Base-by-base conservation (phyloP, 352 stramenopile species). In the Pythium vanterpoolii region DNA sequence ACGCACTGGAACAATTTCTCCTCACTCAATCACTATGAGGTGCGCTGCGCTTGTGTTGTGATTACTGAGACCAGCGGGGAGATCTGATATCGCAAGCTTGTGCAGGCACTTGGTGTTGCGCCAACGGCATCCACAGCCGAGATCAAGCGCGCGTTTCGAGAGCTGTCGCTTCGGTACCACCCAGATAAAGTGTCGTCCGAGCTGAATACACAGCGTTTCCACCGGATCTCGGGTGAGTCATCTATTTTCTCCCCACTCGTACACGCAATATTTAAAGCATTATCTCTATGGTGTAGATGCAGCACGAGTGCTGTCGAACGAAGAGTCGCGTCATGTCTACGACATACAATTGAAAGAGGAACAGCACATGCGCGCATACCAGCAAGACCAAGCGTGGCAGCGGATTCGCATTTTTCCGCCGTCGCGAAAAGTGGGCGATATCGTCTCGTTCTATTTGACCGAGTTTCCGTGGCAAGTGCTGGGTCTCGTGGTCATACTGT, bases 131-230 rank as follows among this genome's bases (percentile, higher is more conserved):
- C 64, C 4, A 54, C 61, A 27, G 51, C 36, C 5, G 72, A 83
- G 44, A 75, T 86, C 63, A 86, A 83, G 71, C 72, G 74, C 40
- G 73, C 76, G 1, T 93, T 88, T 53, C 67, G 78, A 26, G 83
- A 85, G 60, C 69, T 89, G 27, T 86, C 83, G 26, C 63, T 93
- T 27, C 79, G 77, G 42, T 88, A 83, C 42, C 83, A 93, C 48
- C 83, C 83, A 27, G 83, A 93, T 56, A 90, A 89, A 50, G 68
- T 79, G 24, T 57, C 44, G n/a, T 62, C 72, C 0, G 74, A 72
- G 38, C 46, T 81, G 8, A 62, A 62, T 36, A 66, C 56, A 11
- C 46, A 42, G 19, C 61, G 73, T 34, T 81, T 81, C 56, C 68
- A 75, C 28, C 60, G 60, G 3, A 75, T 81, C 36, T 76, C 73